These are phyloP conservation scores for Patellifolia procumbens DNA, from an alignment of 179 eudicot genomes.

Conservation along the genomic window DNA sequence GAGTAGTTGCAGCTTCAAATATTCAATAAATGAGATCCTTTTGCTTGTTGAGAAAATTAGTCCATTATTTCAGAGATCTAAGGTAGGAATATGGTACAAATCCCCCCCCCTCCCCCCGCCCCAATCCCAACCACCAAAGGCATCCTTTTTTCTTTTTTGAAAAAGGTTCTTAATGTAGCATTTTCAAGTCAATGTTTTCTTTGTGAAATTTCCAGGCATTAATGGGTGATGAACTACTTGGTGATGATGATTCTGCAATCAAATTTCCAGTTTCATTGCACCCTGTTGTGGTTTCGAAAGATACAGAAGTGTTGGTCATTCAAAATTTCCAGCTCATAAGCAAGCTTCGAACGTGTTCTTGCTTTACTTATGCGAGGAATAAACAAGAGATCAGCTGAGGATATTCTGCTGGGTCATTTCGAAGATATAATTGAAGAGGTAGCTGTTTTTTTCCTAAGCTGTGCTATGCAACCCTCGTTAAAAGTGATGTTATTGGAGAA, in stretches of 20 bases:
- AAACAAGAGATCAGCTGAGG: constrained; percentile 49
- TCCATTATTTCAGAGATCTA: constrained; percentile 62
- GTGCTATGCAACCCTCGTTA: not conserved
- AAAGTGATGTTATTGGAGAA: not conserved
- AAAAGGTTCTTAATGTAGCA: not conserved
- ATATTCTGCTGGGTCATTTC: constrained; percentile 55
- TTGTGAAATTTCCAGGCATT: constrained; percentile 42
- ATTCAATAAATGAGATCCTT: constrained; percentile 41
- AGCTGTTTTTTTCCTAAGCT: not conserved
- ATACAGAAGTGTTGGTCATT: constrained; percentile 54
- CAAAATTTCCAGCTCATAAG: constrained; percentile 61
- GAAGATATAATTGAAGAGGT: constrained; percentile 67
- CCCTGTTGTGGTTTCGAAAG: constrained; percentile 58
- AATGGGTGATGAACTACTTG: constrained; percentile 71
- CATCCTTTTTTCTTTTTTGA: not conserved
- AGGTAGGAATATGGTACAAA: constrained; percentile 51
- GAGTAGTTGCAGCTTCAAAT: constrained; percentile 48
- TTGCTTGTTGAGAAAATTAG: constrained; percentile 52
- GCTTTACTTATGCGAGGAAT: constrained; percentile 39
- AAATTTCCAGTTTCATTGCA: constrained; percentile 40
- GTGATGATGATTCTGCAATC: constrained; percentile 39
- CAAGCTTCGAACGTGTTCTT: constrained; percentile 52
- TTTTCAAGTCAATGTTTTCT: not conserved
- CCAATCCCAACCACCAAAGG: too few relatives aligned
- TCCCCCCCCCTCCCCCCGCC: not conserved